Percentiles rank a stretch among this genome's conserved stretches.
These are phyloP conservation scores for Calonectria ilicicola DNA, from an alignment of 2,329 filamentous ascomycete genomes.

Conservation along the genomic window DNA sequence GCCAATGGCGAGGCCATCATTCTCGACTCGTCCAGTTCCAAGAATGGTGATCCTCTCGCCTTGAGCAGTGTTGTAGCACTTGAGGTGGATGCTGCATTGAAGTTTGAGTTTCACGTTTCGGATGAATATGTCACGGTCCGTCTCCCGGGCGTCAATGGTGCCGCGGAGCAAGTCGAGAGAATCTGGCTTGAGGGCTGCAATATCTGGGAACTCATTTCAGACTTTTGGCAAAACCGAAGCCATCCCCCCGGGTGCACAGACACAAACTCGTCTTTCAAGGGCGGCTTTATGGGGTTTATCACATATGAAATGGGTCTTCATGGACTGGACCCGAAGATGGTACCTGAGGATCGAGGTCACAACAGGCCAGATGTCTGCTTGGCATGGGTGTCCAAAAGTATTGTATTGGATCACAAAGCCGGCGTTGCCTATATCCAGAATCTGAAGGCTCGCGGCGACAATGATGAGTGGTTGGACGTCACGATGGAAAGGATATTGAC, in stretches of 20 bases:
- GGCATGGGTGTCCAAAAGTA: slow-evolving; percentile 79
- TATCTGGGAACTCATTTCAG: slow-evolving; percentile 65
- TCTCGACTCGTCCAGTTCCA: slow-evolving; percentile 70
- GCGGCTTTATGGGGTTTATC: slow-evolving; percentile 86
- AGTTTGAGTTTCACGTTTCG: slow-evolving; percentile 68
- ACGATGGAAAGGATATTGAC: slow-evolving; percentile 45
- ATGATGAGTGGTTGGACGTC: slow-evolving; percentile 47
- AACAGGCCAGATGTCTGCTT: slow-evolving; percentile 78
- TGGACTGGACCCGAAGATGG: slow-evolving; percentile 45
- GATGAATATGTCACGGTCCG: slow-evolving; percentile 52
- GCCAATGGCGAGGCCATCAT: slow-evolving; percentile 62
- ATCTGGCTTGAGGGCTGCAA: slow-evolving; percentile 43
- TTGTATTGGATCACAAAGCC: slow-evolving; percentile 80
- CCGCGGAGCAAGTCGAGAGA: slow-evolving; percentile 22
- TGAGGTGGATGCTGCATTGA: slow-evolving; percentile 66
- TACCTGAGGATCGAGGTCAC: slow-evolving; percentile 47
- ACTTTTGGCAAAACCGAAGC: slow-evolving; percentile 52
- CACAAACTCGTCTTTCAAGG: slow-evolving; percentile 72
- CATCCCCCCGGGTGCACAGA: slow-evolving; percentile 33
- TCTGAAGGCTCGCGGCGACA: slow-evolving; percentile 41
- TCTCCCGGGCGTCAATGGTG: slow-evolving; percentile 29
- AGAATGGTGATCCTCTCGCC: slow-evolving; percentile 55
- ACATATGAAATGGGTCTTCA: slow-evolving; percentile 85
- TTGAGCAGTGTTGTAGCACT: slow-evolving; percentile 81
- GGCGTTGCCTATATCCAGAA: slow-evolving; percentile 73